Evolutionary conservation across 2,329 filamentous ascomycete species (phyloP), one percentile per base, ranked within the genome.

Genomic region (Hymenoscyphus albidus): DNA sequence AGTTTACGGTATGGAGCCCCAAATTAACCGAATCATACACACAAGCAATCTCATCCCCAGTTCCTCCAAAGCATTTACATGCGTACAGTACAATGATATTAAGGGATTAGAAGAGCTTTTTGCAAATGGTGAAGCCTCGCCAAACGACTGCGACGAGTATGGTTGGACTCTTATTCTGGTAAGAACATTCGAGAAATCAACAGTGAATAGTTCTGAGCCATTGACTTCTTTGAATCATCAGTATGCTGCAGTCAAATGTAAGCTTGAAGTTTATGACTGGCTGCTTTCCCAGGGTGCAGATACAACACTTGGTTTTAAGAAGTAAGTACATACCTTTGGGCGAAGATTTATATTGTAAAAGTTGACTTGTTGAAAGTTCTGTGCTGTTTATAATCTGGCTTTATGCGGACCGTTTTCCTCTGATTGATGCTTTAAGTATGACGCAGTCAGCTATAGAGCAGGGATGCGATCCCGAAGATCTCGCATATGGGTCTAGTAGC

Each of bases 331-430:
- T 27, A 27, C 27, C 27, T 2, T 3, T 27, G 27, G 27, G 3
- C 3, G 27, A 27, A 27, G 1, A 27, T 27, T 27, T 27, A 3
- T 27, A 27, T 2, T 27, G 2, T 27, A 27, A 27, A 27, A 44
- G 16, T n/a, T 44, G 16, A 44, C 42, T n/a, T 18, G 18, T 18
- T 2, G 4, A 44, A 44, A 44, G 42, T n/a, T 18, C 14, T 44
- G 9, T 18, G 1, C 6, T 44, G 16, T n/a, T 1, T 1, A n/a
- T 5, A 1, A n/a, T 44, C 6, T 44, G 42, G 42, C 1, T 6
- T 5, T 3, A 1, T n/a, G 2, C 2, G 14, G 9, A 44, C 42
- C 0, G 12, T n/a, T 3, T 1, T 5, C 0, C 7, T 5, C 0
- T 9, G 2, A n/a, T 6, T 18, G 42, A 44, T 3, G 7, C 0